Evolutionary conservation across 495 filamentous ascomycete genomes (phyloP), one percentile per base, ranked within the genome.

Genomic region (Hypoxylon perforatum): DNA sequence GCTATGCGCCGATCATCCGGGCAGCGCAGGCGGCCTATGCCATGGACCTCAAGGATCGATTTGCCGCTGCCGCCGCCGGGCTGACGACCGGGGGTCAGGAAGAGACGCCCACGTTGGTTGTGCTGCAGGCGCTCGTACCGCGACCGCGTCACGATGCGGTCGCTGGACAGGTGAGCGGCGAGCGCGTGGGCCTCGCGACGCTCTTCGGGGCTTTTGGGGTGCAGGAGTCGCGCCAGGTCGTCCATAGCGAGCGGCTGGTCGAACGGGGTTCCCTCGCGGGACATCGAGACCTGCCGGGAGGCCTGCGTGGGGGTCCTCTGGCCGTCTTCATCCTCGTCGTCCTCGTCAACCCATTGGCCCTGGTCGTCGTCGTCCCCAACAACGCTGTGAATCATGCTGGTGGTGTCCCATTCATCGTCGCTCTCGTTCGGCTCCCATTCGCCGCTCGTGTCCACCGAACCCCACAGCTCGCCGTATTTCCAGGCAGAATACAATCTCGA

Each of bases 161-260:
- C 78, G 50, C 85, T 86, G 15, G 81, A 77, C 11, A 99, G 84
- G 73, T 94, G 94, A 1, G 91, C 90, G 11, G 94, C 90, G 2
- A 98, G 84, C 9, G 94, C 84, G 28, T 86, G 85, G 2, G 96
- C 95, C 75, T 97, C 91, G 35, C 91, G 85, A 36, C 88, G 85
- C 54, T 94, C 89, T 56, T 94, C 91, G 0, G 86, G 81, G 39
- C 86, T 91, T 47, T 87, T 86, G 0, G 96, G 96, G 68, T 96
- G 85, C 1, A 99, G 88, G 0, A 98, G 87, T n/a, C 85, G 83
- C 7, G 94, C 91, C 10, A 99, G 84, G 50, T 89, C 87, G 22
- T 79, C 71, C 36, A 89, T 79, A 50, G 90, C 87, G n/a, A 93
- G 77, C 11, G 86, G 80, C 4, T 84, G 81, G 55, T 94, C 91